Percentiles rank a stretch among this genome's conserved stretches.
phyloP scores from a whole-genome alignment of 192 early-diverging fungal genomes.

The Coemansia nantahalensis region DNA sequence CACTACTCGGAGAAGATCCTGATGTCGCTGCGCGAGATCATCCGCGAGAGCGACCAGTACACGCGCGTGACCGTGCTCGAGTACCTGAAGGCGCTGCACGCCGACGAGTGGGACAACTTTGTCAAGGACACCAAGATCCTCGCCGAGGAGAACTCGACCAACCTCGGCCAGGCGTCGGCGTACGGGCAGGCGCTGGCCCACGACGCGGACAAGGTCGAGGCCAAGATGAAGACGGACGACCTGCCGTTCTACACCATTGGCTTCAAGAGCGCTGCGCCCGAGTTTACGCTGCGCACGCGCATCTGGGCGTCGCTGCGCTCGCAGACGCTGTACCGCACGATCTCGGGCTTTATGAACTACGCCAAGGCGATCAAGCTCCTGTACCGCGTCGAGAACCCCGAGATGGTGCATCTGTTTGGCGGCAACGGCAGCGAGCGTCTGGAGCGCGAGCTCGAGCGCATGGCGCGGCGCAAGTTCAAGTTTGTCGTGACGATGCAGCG shows the following conservation, averaged over 20 bases:
- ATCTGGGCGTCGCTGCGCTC: constrained; percentile 86
- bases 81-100: constrained; percentile 75
- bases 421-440: constrained; percentile 63
- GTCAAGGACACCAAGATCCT: constrained; percentile 81
- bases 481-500: constrained; percentile 85
- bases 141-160: constrained; percentile 63
- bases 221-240: constrained; percentile 72
- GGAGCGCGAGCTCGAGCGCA: constrained; percentile 64
- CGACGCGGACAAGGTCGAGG: constrained; percentile 57
- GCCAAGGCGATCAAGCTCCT: constrained; percentile 78
- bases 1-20: constrained; percentile 87
- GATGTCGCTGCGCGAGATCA: constrained; percentile 78
- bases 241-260: constrained; percentile 79
- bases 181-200: constrained; percentile 53
- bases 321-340: constrained; percentile 84
- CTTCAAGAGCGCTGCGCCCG: constrained; percentile 76
- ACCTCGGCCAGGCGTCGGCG: constrained; percentile 53
- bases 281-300: constrained; percentile 80
- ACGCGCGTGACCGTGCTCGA: constrained; percentile 79
- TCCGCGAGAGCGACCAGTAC: constrained; percentile 76
- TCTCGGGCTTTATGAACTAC: constrained; percentile 88
- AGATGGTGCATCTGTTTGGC: constrained; percentile 62
- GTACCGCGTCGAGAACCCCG: constrained; percentile 79
- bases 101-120: constrained; percentile 88
- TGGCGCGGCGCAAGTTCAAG: constrained; percentile 78